These are phyloP conservation scores for Epicoccum sorghinum DNA, from an alignment of 2,329 filamentous ascomycete species.

Conservation along the genomic window DNA sequence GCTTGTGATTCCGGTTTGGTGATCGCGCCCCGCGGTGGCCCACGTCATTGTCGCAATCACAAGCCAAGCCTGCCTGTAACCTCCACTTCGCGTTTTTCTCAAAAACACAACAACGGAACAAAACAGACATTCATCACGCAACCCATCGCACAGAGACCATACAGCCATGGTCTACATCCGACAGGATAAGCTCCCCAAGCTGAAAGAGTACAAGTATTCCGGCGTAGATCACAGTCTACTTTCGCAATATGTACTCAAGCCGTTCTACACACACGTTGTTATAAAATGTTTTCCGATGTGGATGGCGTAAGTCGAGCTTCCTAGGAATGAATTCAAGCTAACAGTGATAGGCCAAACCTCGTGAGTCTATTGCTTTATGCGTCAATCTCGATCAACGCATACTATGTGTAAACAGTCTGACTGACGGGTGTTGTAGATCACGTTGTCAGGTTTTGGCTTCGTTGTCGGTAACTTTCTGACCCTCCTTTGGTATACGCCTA, in stretches of 20 bases:
- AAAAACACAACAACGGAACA: slow-evolving; percentile 19
- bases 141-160: slow-evolving; percentile 1
- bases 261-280: slow-evolving; percentile 93
- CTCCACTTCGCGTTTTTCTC: slow-evolving; percentile 14
- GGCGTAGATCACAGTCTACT: slow-evolving; percentile 87
- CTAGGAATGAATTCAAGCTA: slow-evolving; percentile 17
- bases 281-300: slow-evolving; percentile 94
- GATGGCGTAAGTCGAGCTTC: slow-evolving; percentile 73
- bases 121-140: slow-evolving; percentile 10
- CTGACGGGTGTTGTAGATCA: slow-evolving; percentile 63
- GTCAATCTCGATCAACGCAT: background rate
- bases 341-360: slow-evolving; percentile 45
- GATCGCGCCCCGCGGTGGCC: slow-evolving; percentile 16
- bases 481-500: slow-evolving; percentile 94
- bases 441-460: slow-evolving; percentile 87
- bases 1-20: slow-evolving; percentile 11
- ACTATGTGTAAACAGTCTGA: no score
- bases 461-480: slow-evolving; percentile 89
- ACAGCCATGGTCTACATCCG: slow-evolving; percentile 88
- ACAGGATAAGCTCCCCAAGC: slow-evolving; percentile 83
- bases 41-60: slow-evolving; percentile 42
- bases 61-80: slow-evolving; percentile 29
- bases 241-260: slow-evolving; percentile 93
- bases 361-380: slow-evolving; percentile 29
- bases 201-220: slow-evolving; percentile 95